Evolutionary conservation across 2,329 filamentous ascomycete genomes (phyloP).

Genomic region (Fusarium cicatricum): DNA sequence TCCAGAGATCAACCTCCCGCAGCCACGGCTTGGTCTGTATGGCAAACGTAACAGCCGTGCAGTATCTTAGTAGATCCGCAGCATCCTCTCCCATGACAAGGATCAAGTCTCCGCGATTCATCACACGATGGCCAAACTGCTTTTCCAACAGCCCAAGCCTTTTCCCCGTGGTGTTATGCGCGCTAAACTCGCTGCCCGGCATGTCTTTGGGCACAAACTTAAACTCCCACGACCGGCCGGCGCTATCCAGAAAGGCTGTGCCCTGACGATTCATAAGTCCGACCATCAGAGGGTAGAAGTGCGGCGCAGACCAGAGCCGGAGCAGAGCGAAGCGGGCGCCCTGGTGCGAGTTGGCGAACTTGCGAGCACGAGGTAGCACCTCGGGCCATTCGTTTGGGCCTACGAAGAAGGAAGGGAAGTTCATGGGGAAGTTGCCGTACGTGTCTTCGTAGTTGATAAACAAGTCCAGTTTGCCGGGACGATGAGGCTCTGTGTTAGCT

Average conservation of each 20-base stretch:
- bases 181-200: conserved; percentile 38
- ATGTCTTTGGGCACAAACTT: conserved; percentile 44
- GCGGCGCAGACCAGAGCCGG: conserved; percentile 41
- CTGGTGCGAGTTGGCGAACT: conserved; percentile 15
- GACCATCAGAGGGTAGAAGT: conserved; percentile 44
- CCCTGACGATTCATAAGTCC: conserved; percentile 25
- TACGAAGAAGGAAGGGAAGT: conserved; percentile 18
- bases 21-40: conserved; percentile 44
- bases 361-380: conserved; percentile 27
- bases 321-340: conserved; percentile 40
- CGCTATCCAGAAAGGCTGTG: conserved; percentile 40
- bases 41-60: conserved; percentile 39
- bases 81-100: conserved; percentile 39
- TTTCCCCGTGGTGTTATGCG: conserved; percentile 14
- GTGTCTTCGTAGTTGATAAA: conserved; percentile 43
- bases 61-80: conserved; percentile 35
- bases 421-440: conserved; percentile 17
- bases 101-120: conserved; percentile 38
- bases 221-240: conserved; percentile 39
- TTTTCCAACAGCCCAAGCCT: conserved; percentile 26
- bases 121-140: conserved; percentile 33
- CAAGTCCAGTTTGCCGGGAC: conserved; percentile 38
- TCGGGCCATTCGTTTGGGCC: conserved; percentile 34
- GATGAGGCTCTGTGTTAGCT: conserved; percentile 38
- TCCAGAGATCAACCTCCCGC: conserved; percentile 41